Evolutionary conservation across 257 asterid species (phyloP).

Genomic region (Fraxinus anomala): DNA sequence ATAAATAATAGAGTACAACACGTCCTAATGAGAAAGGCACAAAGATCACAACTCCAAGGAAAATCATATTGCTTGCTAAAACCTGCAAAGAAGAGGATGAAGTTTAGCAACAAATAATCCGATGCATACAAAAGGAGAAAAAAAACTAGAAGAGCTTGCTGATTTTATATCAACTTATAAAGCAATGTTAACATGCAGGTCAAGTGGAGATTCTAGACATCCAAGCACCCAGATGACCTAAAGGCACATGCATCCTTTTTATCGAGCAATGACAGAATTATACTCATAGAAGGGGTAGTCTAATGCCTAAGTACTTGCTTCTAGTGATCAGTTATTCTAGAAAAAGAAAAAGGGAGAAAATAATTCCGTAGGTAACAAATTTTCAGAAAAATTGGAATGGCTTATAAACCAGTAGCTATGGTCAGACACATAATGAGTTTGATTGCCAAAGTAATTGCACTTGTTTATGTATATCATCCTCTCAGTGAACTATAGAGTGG

Average conservation of each 20-base stretch:
- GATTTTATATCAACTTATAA: not conserved
- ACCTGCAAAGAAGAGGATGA: constrained; percentile 59
- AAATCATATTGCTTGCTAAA: constrained; percentile 97
- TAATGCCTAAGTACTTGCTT: too few relatives aligned
- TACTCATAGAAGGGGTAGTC: too few relatives aligned
- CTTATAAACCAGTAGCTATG: too few relatives aligned
- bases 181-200: not conserved
- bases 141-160: not conserved
- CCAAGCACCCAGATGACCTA: not conserved
- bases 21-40: constrained; percentile 92
- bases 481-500: too few relatives aligned
- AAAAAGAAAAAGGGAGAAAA: too few relatives aligned
- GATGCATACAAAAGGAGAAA: not conserved
- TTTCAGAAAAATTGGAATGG: too few relatives aligned
- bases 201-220: not conserved
- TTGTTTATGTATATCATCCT: too few relatives aligned
- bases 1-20: constrained; percentile 58
- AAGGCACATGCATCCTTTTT: not conserved
- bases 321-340: too few relatives aligned
- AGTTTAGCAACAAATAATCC: not conserved
- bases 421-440: too few relatives aligned
- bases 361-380: too few relatives aligned
- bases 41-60: constrained; percentile 87
- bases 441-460: too few relatives aligned
- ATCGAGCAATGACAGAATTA: too few relatives aligned